Conservation (phyloP, 208 protist genomes). For the Crithidia brevicula region DNA sequence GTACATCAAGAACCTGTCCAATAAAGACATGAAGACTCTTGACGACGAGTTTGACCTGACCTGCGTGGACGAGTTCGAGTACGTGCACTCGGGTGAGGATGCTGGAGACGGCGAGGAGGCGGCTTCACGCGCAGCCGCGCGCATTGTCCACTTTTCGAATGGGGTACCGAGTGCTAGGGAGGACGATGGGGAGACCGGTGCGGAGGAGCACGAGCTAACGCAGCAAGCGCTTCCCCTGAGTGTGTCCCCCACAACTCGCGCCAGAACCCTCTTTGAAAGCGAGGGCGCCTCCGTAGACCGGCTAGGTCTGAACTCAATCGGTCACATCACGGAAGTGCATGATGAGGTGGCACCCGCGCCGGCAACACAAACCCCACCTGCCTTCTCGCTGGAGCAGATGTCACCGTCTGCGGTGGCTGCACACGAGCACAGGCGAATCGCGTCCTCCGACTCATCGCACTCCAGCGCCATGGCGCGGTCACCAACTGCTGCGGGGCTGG, state of each 20-base stretch:
- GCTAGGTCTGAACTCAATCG: not conserved
- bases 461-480: not conserved
- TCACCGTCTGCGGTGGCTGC: constrained; percentile 10
- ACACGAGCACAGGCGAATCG: constrained; percentile 2
- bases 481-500: not conserved
- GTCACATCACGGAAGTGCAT: not conserved
- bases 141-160: constrained; percentile 17
- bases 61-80: constrained; percentile 23
- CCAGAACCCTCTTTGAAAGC: constrained; percentile 16
- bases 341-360: not conserved
- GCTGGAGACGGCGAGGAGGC: not conserved
- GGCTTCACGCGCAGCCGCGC: constrained; percentile 7
- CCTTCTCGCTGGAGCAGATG: constrained; percentile 27
- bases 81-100: constrained; percentile 10
- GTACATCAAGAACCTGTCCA: constrained; percentile 16
- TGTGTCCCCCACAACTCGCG: constrained; percentile 4
- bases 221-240: not conserved
- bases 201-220: not conserved
- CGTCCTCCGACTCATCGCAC: not conserved
- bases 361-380: constrained; percentile 1
- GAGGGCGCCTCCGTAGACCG: constrained; percentile 5
- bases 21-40: constrained; percentile 18
- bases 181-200: not conserved
- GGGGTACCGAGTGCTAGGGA: not conserved
- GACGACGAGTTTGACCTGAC: constrained; percentile 31